phyloP scores from a whole-genome alignment of 2,329 filamentous ascomycete species.

The Arthrobotrys megalospora region DNA sequence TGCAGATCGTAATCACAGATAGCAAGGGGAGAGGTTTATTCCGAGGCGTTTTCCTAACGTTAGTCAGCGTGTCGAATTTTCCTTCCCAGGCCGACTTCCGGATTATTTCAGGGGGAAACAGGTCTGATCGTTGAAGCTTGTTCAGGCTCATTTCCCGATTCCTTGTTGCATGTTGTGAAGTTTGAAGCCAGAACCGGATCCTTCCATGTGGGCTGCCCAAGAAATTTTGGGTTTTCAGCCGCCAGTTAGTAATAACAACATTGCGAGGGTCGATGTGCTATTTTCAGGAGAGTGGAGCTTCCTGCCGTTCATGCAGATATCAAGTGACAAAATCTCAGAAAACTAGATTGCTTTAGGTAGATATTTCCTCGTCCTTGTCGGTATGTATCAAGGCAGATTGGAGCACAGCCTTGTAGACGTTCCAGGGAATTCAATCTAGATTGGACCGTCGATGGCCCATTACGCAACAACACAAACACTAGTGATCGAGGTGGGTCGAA shows the following conservation, averaged over 20 bases:
- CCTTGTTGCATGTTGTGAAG: constrained; percentile 29
- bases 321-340: constrained; percentile 32
- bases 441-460: not conserved
- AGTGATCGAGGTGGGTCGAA: not conserved
- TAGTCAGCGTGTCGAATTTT: constrained; percentile 17
- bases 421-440: not conserved
- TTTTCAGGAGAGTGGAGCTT: constrained; percentile 48
- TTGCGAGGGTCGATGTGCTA: constrained; percentile 27
- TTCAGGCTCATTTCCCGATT: constrained; percentile 47
- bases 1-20: constrained; percentile 46
- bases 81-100: constrained; percentile 31
- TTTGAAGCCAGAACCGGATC: constrained; percentile 22
- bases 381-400: constrained; percentile 23
- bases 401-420: constrained; percentile 48
- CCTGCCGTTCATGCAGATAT: constrained; percentile 53
- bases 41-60: constrained; percentile 48
- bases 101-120: constrained; percentile 56
- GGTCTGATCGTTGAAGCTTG: constrained; percentile 27
- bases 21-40: constrained; percentile 32
- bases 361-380: constrained; percentile 5
- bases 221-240: constrained; percentile 47
- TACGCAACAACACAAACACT: not conserved
- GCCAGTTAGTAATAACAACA: constrained; percentile 39
- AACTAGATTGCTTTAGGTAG: constrained; percentile 18
- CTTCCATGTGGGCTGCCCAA: not conserved